phyloP scores from a whole-genome alignment of 768 basidiomycete genomes.

The Hebeloma cylindrosporum region DNA sequence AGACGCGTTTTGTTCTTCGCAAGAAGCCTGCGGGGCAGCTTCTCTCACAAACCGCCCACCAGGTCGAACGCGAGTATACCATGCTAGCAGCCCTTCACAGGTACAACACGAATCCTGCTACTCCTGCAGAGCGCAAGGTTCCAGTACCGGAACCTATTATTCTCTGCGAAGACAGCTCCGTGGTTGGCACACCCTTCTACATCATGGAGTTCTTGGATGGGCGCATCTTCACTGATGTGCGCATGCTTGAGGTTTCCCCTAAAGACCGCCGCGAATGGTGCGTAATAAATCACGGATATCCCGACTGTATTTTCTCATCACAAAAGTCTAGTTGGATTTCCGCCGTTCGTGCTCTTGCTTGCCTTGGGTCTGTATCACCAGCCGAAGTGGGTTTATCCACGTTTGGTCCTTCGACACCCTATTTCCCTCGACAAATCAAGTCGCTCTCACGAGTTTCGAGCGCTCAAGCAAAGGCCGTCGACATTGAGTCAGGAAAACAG shows the following conservation, averaged over 20 bases:
- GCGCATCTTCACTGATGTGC: slow-evolving; percentile 85
- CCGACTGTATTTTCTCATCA: neutral
- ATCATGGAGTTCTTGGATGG: slow-evolving; percentile 96
- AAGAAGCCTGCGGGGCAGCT: slow-evolving; percentile 91
- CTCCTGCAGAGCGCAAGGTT: slow-evolving; percentile 50
- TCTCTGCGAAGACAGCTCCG: slow-evolving; percentile 72
- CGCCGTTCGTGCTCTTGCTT: slow-evolving; percentile 67
- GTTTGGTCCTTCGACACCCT: slow-evolving; percentile 74
- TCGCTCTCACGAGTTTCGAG: slow-evolving; percentile 79
- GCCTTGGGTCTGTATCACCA: slow-evolving; percentile 66
- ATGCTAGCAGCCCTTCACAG: slow-evolving; percentile 75
- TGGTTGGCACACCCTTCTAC: slow-evolving; percentile 92
- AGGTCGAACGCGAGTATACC: slow-evolving; percentile 90
- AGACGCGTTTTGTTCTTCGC: slow-evolving; percentile 76
- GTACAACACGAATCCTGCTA: slow-evolving; percentile 63
- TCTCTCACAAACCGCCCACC: slow-evolving; percentile 89
- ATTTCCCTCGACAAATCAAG: slow-evolving; percentile 93
- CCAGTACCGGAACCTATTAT: slow-evolving; percentile 86
- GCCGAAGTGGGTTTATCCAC: slow-evolving; percentile 61
- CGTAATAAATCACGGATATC: slow-evolving; percentile 26
- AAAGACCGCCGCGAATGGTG: slow-evolving; percentile 74
- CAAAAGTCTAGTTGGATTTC: slow-evolving; percentile 67
- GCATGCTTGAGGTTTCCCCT: slow-evolving; percentile 68
- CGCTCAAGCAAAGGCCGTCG: slow-evolving; percentile 70
- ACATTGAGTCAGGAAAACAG: slow-evolving; percentile 58